phyloP scores from a whole-genome alignment of 2,329 filamentous ascomycete species.

The Colletotrichum cuscutae region DNA sequence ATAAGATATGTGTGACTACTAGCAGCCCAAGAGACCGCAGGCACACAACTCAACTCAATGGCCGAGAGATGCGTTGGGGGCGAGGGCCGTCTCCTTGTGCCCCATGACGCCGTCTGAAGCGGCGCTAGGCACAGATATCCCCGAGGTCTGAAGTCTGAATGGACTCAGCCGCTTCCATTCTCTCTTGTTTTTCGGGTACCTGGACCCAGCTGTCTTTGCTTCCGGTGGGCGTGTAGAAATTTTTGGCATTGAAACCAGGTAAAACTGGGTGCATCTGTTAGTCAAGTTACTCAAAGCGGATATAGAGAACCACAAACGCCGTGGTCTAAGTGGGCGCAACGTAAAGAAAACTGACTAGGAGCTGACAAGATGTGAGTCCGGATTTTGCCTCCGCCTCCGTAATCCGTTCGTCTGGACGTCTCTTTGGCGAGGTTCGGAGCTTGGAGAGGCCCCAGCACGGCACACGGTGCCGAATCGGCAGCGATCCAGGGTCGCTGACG shows the following conservation, averaged over 20 bases:
- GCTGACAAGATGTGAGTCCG: not conserved
- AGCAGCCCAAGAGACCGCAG: not conserved
- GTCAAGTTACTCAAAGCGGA: not conserved
- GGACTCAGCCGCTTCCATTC: not conserved
- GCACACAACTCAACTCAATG: not conserved
- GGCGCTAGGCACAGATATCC: not conserved
- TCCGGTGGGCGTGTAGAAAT: not conserved
- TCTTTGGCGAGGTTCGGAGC: not conserved
- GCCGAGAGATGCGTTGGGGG: not conserved
- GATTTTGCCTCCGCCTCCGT: not conserved
- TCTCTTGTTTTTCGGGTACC: not conserved
- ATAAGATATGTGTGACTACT: not conserved
- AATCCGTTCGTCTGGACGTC: not conserved
- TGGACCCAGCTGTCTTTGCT: not conserved
- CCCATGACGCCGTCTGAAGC: constrained; percentile 7
- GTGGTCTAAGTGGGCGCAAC: not conserved
- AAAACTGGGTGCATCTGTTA: not conserved
- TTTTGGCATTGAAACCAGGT: not conserved
- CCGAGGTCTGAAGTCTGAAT: not conserved
- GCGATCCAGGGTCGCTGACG: not conserved
- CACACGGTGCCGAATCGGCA: constrained; percentile 10
- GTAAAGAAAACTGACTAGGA: not conserved
- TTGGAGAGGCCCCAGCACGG: not conserved
- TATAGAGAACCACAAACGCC: constrained; percentile 1
- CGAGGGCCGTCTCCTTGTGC: not conserved